phyloP scores from a whole-genome alignment of 78 protist genomes.

The Dictyostelium brefeldianum region DNA sequence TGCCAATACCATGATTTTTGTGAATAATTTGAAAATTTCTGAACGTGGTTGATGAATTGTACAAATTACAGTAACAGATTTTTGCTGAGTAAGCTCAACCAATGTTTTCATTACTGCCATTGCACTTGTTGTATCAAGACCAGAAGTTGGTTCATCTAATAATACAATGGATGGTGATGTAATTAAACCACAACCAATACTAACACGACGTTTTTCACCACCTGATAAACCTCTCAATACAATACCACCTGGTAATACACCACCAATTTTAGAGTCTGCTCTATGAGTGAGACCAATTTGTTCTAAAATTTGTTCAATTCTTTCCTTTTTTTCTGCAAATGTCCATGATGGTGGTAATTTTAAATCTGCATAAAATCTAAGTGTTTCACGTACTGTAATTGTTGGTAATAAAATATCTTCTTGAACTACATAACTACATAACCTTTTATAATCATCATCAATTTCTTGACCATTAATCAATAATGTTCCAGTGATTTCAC shows the following conservation, averaged over 20 bases:
- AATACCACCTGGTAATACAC: conserved; percentile 74
- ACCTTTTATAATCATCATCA: conserved; percentile 65
- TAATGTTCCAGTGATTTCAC: conserved; percentile 40
- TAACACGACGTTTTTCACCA: conserved; percentile 70
- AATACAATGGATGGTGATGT: conserved; percentile 48
- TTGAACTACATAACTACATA: conserved; percentile 84
- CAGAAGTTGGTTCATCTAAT: conserved; percentile 88
- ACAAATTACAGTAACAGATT: conserved; percentile 58
- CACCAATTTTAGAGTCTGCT: conserved; percentile 74
- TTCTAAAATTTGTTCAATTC: conserved; percentile 41
- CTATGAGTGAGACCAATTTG: conserved; percentile 58
- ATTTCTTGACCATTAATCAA: conserved; percentile 52
- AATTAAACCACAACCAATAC: conserved; percentile 58
- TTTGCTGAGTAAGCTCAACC: conserved; percentile 35
- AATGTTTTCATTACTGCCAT: conserved; percentile 63
- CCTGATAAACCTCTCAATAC: conserved; percentile 60
- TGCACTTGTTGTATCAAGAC: conserved; percentile 87
- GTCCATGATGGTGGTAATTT: conserved; percentile 53
- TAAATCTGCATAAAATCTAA: conserved; percentile 71
- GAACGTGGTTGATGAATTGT: conserved; percentile 93
- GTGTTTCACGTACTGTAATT: conserved; percentile 84
- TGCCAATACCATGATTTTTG: conserved; percentile 80
- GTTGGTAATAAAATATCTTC: conserved; percentile 83
- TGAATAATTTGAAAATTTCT: conserved; percentile 82
- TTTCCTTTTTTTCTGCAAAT: conserved; percentile 27